Evolutionary conservation across 441 rosid species (phyloP).

Genomic region (Pelargonium myrrhifolium): DNA sequence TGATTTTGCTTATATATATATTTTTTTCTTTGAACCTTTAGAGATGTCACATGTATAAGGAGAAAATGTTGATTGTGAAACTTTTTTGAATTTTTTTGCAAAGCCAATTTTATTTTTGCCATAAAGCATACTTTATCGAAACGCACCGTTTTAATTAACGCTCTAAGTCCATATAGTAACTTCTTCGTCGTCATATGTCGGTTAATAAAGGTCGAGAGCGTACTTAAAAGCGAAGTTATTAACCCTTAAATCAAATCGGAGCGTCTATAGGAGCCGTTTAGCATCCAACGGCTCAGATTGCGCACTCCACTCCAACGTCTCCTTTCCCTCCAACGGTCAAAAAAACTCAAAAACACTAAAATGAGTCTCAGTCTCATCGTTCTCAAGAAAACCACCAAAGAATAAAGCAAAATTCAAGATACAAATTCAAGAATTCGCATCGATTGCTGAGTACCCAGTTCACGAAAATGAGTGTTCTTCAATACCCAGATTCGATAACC

Average conservation of each 20-base stretch:
- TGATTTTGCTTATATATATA: no score
- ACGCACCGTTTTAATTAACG: no score
- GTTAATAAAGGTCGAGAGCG: no score
- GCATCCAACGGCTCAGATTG: conserved; percentile 33
- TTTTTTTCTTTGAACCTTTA: no score
- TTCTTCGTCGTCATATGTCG: no score
- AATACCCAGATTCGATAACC: conserved; percentile 35
- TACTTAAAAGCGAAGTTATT: no score
- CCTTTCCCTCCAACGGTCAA: conserved; percentile 62
- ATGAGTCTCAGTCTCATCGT: conserved; percentile 8
- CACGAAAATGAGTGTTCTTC: conserved; percentile 42
- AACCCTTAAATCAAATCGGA: conserved; percentile 48
- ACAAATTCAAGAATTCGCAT: neutral
- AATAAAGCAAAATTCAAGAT: neutral
- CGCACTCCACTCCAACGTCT: conserved; percentile 45
- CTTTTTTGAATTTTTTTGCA: no score
- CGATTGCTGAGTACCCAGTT: conserved; percentile 9
- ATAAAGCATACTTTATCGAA: no score
- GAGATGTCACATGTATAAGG: no score
- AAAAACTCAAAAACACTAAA: conserved; percentile 21
- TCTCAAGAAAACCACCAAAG: neutral
- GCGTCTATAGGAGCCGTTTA: conserved; percentile 49
- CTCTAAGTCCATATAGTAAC: no score
- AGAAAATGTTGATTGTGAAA: no score
- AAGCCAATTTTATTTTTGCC: no score